Percentiles rank a stretch among this genome's conserved stretches.
Evolutionary conservation across 1,139 yeast genomes (phyloP).

Genomic region (Taphrina wiesneri): DNA sequence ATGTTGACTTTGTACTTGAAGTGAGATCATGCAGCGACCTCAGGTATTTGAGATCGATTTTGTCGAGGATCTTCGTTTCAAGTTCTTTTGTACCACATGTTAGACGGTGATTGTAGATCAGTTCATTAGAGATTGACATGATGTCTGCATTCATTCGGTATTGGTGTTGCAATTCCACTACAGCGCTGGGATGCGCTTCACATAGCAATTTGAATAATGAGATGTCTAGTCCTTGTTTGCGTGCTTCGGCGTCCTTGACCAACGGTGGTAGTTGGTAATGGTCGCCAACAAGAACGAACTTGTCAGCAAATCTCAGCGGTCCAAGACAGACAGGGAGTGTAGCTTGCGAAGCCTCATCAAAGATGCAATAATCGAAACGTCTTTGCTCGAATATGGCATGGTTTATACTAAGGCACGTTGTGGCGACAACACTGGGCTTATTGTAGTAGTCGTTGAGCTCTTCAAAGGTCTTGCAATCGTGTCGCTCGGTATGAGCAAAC

Average conservation of each 20-base stretch:
- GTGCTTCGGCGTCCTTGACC: slow-evolving; percentile 50
- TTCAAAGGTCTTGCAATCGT: slow-evolving; percentile 43
- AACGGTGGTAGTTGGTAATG: slow-evolving; percentile 68
- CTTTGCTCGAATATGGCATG: slow-evolving; percentile 62
- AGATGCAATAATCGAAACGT: slow-evolving; percentile 83
- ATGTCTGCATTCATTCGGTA: slow-evolving; percentile 92
- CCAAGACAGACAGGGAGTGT: slow-evolving; percentile 89
- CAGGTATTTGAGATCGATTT: neutral
- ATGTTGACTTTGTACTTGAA: neutral
- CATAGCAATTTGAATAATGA: slow-evolving; percentile 76
- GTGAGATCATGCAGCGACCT: neutral
- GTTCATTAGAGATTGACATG: slow-evolving; percentile 74
- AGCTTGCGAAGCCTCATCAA: slow-evolving; percentile 96
- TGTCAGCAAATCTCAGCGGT: slow-evolving; percentile 73
- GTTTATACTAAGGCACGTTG: slow-evolving; percentile 78
- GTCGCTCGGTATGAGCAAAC: slow-evolving; percentile 55
- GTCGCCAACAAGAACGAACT: slow-evolving; percentile 89
- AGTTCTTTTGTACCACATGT: slow-evolving; percentile 59
- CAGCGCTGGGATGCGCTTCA: slow-evolving; percentile 68
- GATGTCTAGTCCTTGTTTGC: slow-evolving; percentile 63
- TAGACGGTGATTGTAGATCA: slow-evolving; percentile 73
- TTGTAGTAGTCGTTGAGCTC: slow-evolving; percentile 54
- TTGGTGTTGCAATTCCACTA: slow-evolving; percentile 74
- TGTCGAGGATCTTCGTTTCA: slow-evolving; percentile 27
- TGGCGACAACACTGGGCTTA: slow-evolving; percentile 68